phyloP scores from a whole-genome alignment of 352 stramenopile genomes.

The Phytophthora melonis region DNA sequence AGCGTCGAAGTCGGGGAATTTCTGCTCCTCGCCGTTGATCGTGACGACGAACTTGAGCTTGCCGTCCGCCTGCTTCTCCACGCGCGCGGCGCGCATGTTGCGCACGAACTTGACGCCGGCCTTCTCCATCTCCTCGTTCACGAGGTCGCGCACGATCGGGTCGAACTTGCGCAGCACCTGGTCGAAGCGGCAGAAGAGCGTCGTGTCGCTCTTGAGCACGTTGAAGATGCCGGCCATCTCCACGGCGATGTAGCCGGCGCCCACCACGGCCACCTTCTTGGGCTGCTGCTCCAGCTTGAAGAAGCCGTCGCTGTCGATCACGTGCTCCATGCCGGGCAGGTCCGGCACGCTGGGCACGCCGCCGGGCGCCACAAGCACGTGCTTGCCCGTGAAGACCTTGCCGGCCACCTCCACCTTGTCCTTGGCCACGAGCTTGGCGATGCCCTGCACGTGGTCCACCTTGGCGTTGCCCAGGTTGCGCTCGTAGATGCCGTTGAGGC shows the following conservation, averaged over 20 bases:
- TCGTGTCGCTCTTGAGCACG: constrained; percentile 92
- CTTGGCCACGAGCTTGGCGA: constrained; percentile 88
- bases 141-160: constrained; percentile 81
- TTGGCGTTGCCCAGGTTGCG: constrained; percentile 92
- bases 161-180: constrained; percentile 93
- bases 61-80: constrained; percentile 88
- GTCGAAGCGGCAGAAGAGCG: constrained; percentile 90
- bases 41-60: constrained; percentile 75
- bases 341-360: constrained; percentile 88
- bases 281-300: constrained; percentile 95
- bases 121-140: constrained; percentile 84
- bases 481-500: constrained; percentile 98
- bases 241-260: constrained; percentile 97
- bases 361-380: constrained; percentile 96
- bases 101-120: constrained; percentile 70
- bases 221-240: constrained; percentile 97
- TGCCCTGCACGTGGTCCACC: constrained; percentile 90
- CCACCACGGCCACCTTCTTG: constrained; percentile 93
- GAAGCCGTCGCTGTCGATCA: constrained; percentile 97
- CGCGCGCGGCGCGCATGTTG: constrained; percentile 66
- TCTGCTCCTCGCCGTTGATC: constrained; percentile 64
- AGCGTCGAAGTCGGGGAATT: constrained; percentile 58
- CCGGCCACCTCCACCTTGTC: constrained; percentile 87
- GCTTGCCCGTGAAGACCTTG: constrained; percentile 81
- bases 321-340: constrained; percentile 92